Conservation (phyloP, 23 red algal species). For the Agarophyton chilense region DNA sequence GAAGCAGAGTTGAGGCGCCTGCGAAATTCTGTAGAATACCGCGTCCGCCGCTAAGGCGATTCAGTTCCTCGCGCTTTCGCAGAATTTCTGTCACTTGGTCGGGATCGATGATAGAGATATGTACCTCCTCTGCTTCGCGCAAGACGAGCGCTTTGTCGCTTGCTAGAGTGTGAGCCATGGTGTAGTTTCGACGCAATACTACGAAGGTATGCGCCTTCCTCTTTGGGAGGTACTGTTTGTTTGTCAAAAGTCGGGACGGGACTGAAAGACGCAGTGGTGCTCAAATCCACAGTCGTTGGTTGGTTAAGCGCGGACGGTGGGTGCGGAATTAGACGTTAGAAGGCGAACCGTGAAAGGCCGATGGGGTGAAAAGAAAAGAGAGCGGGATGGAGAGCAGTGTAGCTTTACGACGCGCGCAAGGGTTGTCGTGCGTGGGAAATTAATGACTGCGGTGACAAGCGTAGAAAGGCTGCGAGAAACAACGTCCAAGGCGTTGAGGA, state of each 20-base stretch:
- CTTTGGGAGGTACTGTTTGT: background rate
- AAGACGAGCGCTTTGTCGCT: constrained; percentile 25
- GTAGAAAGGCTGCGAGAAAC: background rate
- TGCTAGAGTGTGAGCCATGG: constrained; percentile 64
- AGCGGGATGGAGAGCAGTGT: background rate
- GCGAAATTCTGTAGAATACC: background rate
- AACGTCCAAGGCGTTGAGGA: too few species aligned
- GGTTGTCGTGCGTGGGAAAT: background rate
- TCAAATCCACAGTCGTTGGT: background rate
- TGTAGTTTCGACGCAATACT: background rate
- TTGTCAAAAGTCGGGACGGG: background rate
- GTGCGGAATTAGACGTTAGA: background rate
- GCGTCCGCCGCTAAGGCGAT: background rate
- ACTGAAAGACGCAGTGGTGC: background rate
- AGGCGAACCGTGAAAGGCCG: background rate
- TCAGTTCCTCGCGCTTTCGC: constrained; percentile 11
- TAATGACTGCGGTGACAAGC: background rate
- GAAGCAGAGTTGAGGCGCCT: background rate
- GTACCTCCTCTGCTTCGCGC: constrained; percentile 32
- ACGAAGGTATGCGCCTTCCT: background rate
- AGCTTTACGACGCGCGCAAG: constrained; percentile 1
- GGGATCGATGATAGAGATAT: constrained; percentile 63
- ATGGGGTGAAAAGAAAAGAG: background rate
- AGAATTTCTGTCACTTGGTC: constrained; percentile 60
- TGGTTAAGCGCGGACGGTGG: background rate